Base-by-base conservation (phyloP, 345 rosid genomes). In the Psidium friedrichsthalianum region DNA sequence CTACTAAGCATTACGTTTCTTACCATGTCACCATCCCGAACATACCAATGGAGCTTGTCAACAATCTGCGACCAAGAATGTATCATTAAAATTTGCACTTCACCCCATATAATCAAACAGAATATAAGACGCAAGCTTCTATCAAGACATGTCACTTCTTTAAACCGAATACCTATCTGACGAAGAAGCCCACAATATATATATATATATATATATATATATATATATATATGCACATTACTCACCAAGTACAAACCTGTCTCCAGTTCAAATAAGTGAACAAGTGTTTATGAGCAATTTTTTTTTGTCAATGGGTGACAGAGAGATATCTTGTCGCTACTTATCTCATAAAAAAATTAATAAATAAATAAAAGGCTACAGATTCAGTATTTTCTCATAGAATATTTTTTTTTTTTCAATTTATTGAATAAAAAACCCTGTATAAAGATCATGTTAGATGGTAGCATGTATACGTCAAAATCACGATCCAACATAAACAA, bases 11-110 rank as follows among this genome's bases (percentile, higher is more conserved):
- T 27, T 15, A 74, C 64, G 83, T 87, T 54, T 86, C 94, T 93
- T 89, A 97, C 99, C 92, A 89, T 97, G 90, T 97, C 98, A 87
- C 95, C 97, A 90, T 93, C 91, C 85, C 90, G 88, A 42, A 94
- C 95, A 87, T 97, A 97, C 93, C 92, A 95, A 86, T 94, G 99
- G 51, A 97, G 96, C 87, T 87, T 91, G 84, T 94, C 95, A 84
- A 91, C 98, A 88, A 97, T 91, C 99, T 97, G 98, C 92, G 89
- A 44, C 89, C 56, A 29, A 59, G 82, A 86, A 82, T 58, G 40
- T 42, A 53, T 29, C 22, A 74, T 74, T 36, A 74, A 81, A 25
- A 22, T 32, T 27, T 13, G 53, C 54, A 80, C 44, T 27, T 3
- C 27, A 51, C 78, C 52, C 4, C 51, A 85, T 84, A 86, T 78